Conservation (phyloP, 2,329 filamentous ascomycete genomes). For the Exophiala calicioides region DNA sequence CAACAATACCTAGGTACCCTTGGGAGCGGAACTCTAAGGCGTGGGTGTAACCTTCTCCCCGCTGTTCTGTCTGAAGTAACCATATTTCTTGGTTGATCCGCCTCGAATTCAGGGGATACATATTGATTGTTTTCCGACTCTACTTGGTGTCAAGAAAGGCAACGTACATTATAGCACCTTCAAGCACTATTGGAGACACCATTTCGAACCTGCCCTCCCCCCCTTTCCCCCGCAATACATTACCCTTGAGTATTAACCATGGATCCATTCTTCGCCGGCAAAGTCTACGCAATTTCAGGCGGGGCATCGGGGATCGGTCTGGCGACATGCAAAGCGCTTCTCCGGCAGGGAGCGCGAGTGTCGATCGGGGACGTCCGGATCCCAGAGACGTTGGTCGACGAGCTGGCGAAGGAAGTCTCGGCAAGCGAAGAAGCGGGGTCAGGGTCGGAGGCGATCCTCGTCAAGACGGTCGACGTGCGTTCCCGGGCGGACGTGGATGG, state of each 20-base stretch:
- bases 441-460: constrained; percentile 2
- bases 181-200: too few relatives aligned
- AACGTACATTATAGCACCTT: too few relatives aligned
- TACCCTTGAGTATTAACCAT: neutral
- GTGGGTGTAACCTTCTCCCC: neutral
- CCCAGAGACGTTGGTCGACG: constrained; percentile 1
- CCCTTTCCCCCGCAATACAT: neutral
- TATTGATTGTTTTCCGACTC: too few relatives aligned
- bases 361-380: constrained; percentile 18
- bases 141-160: too few relatives aligned
- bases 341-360: constrained; percentile 15
- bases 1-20: neutral
- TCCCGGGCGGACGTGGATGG: constrained; percentile 25
- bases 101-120: too few relatives aligned
- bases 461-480: constrained; percentile 36
- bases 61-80: neutral
- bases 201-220: neutral
- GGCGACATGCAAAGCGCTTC: constrained; percentile 60
- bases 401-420: neutral
- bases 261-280: constrained; percentile 14
- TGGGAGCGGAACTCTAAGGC: neutral
- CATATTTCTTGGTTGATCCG: too few relatives aligned
- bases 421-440: neutral
- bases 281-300: constrained; percentile 62
- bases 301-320: constrained; percentile 75